Evolutionary conservation across 163 green algal species (phyloP), one percentile per base, ranked within the genome.

Genomic region (Scenedesmus sp.): DNA sequence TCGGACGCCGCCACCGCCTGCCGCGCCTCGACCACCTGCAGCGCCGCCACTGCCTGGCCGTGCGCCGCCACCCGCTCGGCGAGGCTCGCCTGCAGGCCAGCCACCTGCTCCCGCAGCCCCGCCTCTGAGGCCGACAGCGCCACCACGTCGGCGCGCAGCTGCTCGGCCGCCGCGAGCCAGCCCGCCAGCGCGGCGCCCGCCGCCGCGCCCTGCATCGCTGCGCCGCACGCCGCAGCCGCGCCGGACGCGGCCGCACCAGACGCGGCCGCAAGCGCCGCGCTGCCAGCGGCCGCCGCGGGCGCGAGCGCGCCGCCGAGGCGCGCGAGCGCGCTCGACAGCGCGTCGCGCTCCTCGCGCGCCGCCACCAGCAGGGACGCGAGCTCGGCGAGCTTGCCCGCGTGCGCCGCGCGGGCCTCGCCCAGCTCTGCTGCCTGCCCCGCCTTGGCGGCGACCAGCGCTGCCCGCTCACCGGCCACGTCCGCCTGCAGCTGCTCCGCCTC

Each of bases 1-100:
- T 72, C 42, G 24, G 63, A 42, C 15, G 39, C 63, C 39, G 42
- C 39, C 17, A 72, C 24, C 17, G 26, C 42, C 36, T 54, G 36
- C 39, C 57, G 63, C 39, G 57, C 4, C 24, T 56, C 63, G 39
- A n/a, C 63, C 17, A 72, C 42, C n/a, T 72, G 63, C 63, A 58
- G 63, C 28, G 33, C n/a, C 63, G 56, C 42, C 28, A 53, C 28
- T 9, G 56, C 42, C 42, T 72, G 63, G 20, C 28, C 20, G 24
- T 39, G 63, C 63, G 56, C 11, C 17, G 26, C 39, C 5, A 9
- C 20, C 45, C 36, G 14, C 22, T 15, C 20, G 26, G 63, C 63
- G 24, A 72, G 42, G 2, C 57, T 42, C 42, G 56, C n/a, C 39
- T 58, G n/a, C 36, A 72, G 24, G n/a, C 39, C 20, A 28, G 22